Evolutionary conservation across 1,284 basidiomycete genomes (phyloP).

Genomic region (Vanrija sp.): DNA sequence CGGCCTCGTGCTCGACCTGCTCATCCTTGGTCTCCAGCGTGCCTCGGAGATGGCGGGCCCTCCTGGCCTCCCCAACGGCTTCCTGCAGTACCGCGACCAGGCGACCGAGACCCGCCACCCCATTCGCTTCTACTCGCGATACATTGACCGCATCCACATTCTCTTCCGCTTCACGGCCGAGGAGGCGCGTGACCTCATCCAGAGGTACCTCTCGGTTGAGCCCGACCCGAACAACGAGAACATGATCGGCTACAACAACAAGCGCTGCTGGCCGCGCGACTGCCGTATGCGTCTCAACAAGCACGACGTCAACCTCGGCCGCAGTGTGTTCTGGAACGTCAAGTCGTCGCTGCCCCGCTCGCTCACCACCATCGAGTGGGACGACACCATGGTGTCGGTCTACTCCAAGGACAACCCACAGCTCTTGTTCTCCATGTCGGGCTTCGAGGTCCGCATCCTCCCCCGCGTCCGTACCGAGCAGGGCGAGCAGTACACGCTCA

Average conservation of each 20-base stretch:
- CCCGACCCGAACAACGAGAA: slow-evolving; percentile 99
- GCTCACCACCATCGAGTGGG: slow-evolving; percentile 98
- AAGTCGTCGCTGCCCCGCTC: slow-evolving; percentile 95
- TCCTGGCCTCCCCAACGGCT: slow-evolving; percentile 90
- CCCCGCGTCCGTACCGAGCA: slow-evolving; percentile 83
- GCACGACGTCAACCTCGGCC: slow-evolving; percentile 97
- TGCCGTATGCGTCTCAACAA: slow-evolving; percentile 99
- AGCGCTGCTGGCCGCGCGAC: slow-evolving; percentile 97
- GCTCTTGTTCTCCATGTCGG: slow-evolving; percentile 95
- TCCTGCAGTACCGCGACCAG: slow-evolving; percentile 90
- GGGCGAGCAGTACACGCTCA: slow-evolving; percentile 91
- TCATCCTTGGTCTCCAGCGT: slow-evolving; percentile 88
- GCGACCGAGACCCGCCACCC: slow-evolving; percentile 90
- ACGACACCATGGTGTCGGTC: slow-evolving; percentile 92
- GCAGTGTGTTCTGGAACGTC: slow-evolving; percentile 99
- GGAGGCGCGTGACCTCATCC: slow-evolving; percentile 94
- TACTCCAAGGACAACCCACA: slow-evolving; percentile 98
- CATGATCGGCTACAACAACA: slow-evolving; percentile 98
- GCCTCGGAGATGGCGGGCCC: slow-evolving; percentile 97
- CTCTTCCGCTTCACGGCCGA: slow-evolving; percentile 98
- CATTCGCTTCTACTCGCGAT: slow-evolving; percentile 89
- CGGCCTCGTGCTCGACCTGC: slow-evolving; percentile 80
- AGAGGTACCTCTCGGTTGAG: slow-evolving; percentile 92
- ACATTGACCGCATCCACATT: slow-evolving; percentile 88
- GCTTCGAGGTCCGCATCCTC: slow-evolving; percentile 94